A percentile compares a stretch with the other conserved stretches of the same genome.
Conservation (phyloP, 345 rosid species). For the Dipteronia sinensis region DNA sequence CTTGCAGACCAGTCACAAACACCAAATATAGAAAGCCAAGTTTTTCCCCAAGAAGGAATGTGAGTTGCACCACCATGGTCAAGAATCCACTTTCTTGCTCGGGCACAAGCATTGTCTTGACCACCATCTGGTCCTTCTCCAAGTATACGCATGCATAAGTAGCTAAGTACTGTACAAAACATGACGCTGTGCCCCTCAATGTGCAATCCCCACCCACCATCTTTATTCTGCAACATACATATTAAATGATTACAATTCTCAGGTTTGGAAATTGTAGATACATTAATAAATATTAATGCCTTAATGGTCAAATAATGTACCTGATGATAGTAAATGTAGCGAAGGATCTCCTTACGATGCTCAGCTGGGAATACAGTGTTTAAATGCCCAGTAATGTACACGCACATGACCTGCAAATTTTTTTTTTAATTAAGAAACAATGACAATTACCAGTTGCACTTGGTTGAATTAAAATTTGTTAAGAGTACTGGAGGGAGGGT, state of each 20-base stretch:
- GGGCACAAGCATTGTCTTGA: constrained; percentile 30
- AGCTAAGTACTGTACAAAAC: constrained; percentile 38
- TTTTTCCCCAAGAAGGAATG: constrained; percentile 46
- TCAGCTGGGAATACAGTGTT: constrained; percentile 31
- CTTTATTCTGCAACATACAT: constrained; percentile 27
- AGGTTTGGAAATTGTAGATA: neutral
- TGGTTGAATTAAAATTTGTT: neutral
- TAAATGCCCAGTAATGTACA: constrained; percentile 43
- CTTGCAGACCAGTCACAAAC: constrained; percentile 33
- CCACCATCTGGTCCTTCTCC: constrained; percentile 42
- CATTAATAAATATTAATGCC: too few species aligned
- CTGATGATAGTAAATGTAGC: constrained; percentile 40
- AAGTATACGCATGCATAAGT: constrained; percentile 42
- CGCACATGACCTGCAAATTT: constrained; percentile 32
- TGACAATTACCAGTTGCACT: neutral
- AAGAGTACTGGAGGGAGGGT: neutral
- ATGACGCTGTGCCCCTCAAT: constrained; percentile 43
- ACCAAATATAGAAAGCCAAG: constrained; percentile 44
- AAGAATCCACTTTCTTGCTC: constrained; percentile 40
- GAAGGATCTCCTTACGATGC: constrained; percentile 39
- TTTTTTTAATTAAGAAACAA: neutral
- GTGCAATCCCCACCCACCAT: constrained; percentile 46
- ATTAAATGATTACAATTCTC: too few species aligned
- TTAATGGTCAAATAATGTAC: constrained; percentile 11
- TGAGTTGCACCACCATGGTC: constrained; percentile 36